Base-by-base conservation (phyloP, 116 monocot genomes). In the Cymodocea nodosa region DNA sequence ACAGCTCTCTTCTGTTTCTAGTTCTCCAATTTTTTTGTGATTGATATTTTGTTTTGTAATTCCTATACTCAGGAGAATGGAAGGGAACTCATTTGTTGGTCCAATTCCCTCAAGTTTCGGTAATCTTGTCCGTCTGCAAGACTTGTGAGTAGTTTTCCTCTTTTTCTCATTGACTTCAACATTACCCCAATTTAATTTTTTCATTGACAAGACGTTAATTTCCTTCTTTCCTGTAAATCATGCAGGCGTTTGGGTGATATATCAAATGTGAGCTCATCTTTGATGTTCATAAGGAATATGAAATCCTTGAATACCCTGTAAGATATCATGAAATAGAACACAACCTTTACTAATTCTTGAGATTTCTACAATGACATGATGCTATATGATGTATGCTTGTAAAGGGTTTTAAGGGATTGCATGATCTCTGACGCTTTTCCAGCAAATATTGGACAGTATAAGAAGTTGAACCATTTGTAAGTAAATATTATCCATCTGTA, bases 61-160 rank as follows among this genome's bases (percentile, higher is more conserved):
- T 58, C 8, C 0, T 20, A 55, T 24, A 12, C 57, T 25, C 67
- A 94, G 94, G 87, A 78, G 81, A 53, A 75, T 94, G 11, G 81
- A 89, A 59, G 94, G 94, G 4, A 94, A 89, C 66, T 86, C 89
- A 35, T 89, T 94, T 49, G 23, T 74, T 70, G 94, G 94, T 51
- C 89, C 89, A 67, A 89, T 94, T 71, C 89, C 94, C 54, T 75
- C 84, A 61, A 89, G 77, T 67, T 65, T 89, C 52, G 70, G 76
- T 35, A 74, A 63, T 73, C 94, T 94, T 62, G 68, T 40, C 25
- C 66, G 71, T 48, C 19, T 94, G 70, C 71, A 23, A 5, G 71
- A 75, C 65, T 72, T 94, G 89, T 94, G 73, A 84, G 87, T 78
- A 9, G 0, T 12, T 66, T 6, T 30, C 34, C 2, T 24, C 23